Conservation (phyloP, 1,139 yeast species). For the Yamadazyma dendronema region DNA sequence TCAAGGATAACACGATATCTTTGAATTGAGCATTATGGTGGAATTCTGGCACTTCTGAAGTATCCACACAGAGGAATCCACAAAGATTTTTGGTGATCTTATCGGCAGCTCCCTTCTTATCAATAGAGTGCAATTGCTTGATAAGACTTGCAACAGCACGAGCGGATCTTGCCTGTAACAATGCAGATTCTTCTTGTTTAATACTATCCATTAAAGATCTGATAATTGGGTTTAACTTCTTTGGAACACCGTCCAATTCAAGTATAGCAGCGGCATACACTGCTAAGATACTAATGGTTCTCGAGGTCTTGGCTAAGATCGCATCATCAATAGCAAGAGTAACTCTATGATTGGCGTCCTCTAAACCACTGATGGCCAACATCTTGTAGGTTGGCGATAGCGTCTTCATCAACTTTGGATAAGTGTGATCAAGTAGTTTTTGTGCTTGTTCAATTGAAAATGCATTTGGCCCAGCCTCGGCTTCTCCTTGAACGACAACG, state of each 20-base stretch:
- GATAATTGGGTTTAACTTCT: conserved; percentile 84
- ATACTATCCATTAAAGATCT: conserved; percentile 91
- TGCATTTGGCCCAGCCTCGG: conserved; percentile 93
- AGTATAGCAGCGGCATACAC: conserved; percentile 75
- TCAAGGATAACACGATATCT: conserved; percentile 67
- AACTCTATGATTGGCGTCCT: conserved; percentile 75
- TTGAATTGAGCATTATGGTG: conserved; percentile 58
- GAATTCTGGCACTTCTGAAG: conserved; percentile 94
- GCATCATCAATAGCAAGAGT: conserved; percentile 70
- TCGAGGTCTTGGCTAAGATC: conserved; percentile 46
- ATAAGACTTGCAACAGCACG: conserved; percentile 65
- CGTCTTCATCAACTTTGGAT: conserved; percentile 59
- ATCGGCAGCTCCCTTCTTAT: conserved; percentile 74
- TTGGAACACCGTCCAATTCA: conserved; percentile 65
- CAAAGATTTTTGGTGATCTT: conserved; percentile 88
- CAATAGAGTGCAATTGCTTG: conserved; percentile 49
- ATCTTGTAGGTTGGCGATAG: conserved; percentile 75
- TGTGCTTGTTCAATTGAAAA: conserved; percentile 80
- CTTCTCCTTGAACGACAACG: conserved; percentile 88
- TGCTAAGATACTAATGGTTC: conserved; percentile 67
- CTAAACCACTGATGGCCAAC: conserved; percentile 69
- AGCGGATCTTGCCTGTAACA: conserved; percentile 73
- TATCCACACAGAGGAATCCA: conserved; percentile 92
- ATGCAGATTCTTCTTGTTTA: conserved; percentile 66
- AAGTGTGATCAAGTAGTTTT: conserved; percentile 62